Conservation (phyloP, 345 rosid genomes). For the Boechera stricta region DNA sequence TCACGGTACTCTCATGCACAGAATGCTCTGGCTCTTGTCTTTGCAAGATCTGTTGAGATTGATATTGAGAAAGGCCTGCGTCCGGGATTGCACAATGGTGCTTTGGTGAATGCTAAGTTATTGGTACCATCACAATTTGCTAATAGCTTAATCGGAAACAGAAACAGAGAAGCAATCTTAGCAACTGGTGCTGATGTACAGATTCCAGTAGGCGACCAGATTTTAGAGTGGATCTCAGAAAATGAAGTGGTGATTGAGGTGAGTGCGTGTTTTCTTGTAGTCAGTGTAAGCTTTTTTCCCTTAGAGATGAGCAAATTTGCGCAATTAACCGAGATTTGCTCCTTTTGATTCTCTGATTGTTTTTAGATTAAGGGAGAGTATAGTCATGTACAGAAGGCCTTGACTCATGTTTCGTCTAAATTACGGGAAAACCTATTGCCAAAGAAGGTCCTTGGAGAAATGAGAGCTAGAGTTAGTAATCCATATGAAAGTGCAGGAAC, state of each 20-base stretch:
- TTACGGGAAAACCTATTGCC: slow-evolving; percentile 46
- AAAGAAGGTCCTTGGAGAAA: slow-evolving; percentile 46
- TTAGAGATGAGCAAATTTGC: background rate
- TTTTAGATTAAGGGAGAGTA: slow-evolving; percentile 41
- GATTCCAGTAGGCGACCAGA: slow-evolving; percentile 46
- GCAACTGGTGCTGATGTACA: slow-evolving; percentile 53
- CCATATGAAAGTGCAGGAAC: slow-evolving; percentile 40
- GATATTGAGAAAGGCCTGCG: slow-evolving; percentile 51
- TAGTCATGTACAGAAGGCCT: slow-evolving; percentile 39
- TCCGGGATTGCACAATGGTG: slow-evolving; percentile 38
- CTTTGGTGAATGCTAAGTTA: slow-evolving; percentile 59
- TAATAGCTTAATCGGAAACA: slow-evolving; percentile 36
- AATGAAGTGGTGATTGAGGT: slow-evolving; percentile 66
- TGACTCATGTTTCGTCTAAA: slow-evolving; percentile 32
- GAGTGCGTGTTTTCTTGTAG: background rate
- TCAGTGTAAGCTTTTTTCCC: background rate
- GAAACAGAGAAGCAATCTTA: slow-evolving; percentile 44
- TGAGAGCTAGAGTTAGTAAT: slow-evolving; percentile 33
- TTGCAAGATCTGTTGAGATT: slow-evolving; percentile 61
- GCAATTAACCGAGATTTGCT: slow-evolving; percentile 1
- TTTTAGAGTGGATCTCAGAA: slow-evolving; percentile 42
- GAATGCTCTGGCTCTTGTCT: slow-evolving; percentile 59
- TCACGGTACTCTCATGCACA: slow-evolving; percentile 65
- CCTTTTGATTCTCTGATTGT: slow-evolving; percentile 13
- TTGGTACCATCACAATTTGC: slow-evolving; percentile 50